Evolutionary conservation across 1,139 yeast genomes (phyloP).

Genomic region (Blastobotrys aristatus): DNA sequence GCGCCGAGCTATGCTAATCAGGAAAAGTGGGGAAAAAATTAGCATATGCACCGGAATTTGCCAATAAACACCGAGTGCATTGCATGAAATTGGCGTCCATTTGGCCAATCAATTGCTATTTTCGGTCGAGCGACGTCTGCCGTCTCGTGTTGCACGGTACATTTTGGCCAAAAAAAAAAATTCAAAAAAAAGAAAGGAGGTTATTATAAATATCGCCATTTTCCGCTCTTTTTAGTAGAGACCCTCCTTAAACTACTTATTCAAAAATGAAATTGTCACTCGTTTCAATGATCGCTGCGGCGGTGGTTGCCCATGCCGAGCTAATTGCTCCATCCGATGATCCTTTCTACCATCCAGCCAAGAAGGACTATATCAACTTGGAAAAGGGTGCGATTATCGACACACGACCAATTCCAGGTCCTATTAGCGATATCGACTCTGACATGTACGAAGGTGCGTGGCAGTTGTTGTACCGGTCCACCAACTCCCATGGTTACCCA

Average conservation of each 20-base stretch:
- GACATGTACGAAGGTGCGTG: slow-evolving; percentile 5
- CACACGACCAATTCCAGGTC: slow-evolving; percentile 15
- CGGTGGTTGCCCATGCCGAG: not conserved
- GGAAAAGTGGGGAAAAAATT: too few species aligned
- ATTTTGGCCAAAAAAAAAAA: too few species aligned
- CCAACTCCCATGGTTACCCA: slow-evolving; percentile 27
- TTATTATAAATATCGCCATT: too few species aligned
- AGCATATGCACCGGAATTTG: too few species aligned
- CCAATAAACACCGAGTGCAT: too few species aligned
- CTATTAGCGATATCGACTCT: not conserved
- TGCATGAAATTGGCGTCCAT: too few species aligned
- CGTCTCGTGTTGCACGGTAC: too few species aligned
- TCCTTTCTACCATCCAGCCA: slow-evolving; percentile 23
- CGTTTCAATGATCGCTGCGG: not conserved
- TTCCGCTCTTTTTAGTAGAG: too few species aligned
- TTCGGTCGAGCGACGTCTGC: too few species aligned
- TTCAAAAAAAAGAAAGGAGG: too few species aligned
- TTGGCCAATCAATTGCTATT: too few species aligned
- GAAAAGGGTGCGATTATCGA: slow-evolving; percentile 21
- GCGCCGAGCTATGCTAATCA: too few species aligned
- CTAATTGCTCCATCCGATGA: slow-evolving; percentile 20
- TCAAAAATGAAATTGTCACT: slow-evolving; percentile 5
- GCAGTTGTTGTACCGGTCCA: slow-evolving; percentile 28
- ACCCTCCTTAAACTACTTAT: not conserved
- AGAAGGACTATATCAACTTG: slow-evolving; percentile 12